Base-by-base conservation (phyloP, 768 basidiomycete species). In the Tulasnella sp. region DNA sequence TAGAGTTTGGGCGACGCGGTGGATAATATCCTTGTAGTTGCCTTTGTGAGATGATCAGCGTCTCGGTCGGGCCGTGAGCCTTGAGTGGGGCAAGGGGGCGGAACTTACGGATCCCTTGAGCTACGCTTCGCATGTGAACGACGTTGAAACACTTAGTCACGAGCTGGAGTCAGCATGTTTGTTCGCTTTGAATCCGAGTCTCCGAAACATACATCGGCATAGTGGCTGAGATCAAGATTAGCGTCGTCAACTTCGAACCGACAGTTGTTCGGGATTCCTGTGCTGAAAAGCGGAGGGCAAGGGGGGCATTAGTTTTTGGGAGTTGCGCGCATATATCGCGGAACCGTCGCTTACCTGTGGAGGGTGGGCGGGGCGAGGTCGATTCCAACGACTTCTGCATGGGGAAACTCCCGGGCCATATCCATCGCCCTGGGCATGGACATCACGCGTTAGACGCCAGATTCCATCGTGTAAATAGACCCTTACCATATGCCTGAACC, bases 191-290 rank as follows among this genome's bases (percentile, higher is more conserved):
- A 12, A 1, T 4, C 19, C 36, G 56, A 12, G n/a, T 3, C 36
- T 27, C 10, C 24, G 24, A 38, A n/a, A n/a, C 56, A 36, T 40
- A 77, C 76, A 31, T 79, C 42, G 3, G 78, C 71, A 40, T 79
- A 79, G 36, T 79, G 78, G 24, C 39, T 46, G 39, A 79, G 42
- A 3, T 72, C 71, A 18, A 44, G n/a, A 31, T 79, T 79, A 3
- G 44, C 78, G 31, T 79, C 78, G 71, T 79, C 78, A 5, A 79
- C 78, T 74, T 79, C 78, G 36, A 79, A 79, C 5, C 78, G 76
- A 62, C 76, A 77, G 56, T 77, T 77, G 36, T 40, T 58, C 3
- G 76, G 76, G 24, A 77, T 58, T 38, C 38, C 56, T 44, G 38
- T 40, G 14, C 76, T 77, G 27, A 48, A 21, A 75, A 9, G 3